Base-by-base conservation (phyloP, 352 stramenopile genomes). In the Phytophthora foliorum region DNA sequence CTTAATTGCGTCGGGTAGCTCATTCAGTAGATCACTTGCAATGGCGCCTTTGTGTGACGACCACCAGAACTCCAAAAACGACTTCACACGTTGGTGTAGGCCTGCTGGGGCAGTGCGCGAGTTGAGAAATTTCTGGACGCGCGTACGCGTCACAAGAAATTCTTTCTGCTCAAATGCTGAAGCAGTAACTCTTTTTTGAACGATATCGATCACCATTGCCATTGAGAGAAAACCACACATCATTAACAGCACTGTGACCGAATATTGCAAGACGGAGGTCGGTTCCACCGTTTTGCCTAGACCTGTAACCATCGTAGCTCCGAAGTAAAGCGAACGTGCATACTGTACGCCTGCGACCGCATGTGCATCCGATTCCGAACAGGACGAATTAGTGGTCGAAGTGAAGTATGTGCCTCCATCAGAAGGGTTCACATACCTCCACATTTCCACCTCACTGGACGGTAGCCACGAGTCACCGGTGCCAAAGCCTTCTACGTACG, bases 61-160 rank as follows among this genome's bases (percentile, higher is more conserved):
- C 83, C 83, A 91, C 83, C 83, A 91, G 64, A 89, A 91, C 25
- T 91, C 83, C 7, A 91, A 52, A 45, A 90, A 91, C 2, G 81
- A 77, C 38, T 86, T 79, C 0, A 86, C 83, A 0, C 81, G 81
- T 22, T 84, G 78, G 22, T 89, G 70, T 41, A 91, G 73, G 1
- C 69, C 67, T 0, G 76, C 1, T 1, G 83, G 81, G 0, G 75
- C 80, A 10, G 69, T 81, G 38, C 86, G 70, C 1, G 75, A 84
- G 10, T 69, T 74, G 17, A 91, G 66, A 42, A 91, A 91, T 27
- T 72, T 56, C 42, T 89, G 77, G 13, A 91, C 82, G 13, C 79
- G 70, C 2, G 83, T 77, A 0, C 81, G 77, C 0, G 70, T 88
- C 1, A 78, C 69, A 16, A 91, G 32, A 39, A 91, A 91, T 29